Conservation (phyloP, 345 rosid genomes). For the Carallia brachiata region DNA sequence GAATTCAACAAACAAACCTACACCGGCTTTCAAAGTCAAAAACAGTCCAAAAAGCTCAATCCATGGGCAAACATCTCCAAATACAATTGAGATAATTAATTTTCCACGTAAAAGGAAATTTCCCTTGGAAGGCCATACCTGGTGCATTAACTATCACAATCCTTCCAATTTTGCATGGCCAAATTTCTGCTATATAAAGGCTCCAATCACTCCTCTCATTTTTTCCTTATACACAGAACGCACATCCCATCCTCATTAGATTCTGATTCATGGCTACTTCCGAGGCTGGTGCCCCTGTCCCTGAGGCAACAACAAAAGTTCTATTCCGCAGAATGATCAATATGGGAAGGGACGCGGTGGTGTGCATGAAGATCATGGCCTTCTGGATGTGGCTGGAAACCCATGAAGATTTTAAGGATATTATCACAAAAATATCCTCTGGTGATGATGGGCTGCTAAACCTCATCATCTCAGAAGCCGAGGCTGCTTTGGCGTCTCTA, state of each 20-base stretch:
- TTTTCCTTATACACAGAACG: background rate
- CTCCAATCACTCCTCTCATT: too few relatives aligned
- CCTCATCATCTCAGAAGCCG: slow-evolving; percentile 6
- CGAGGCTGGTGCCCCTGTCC: background rate
- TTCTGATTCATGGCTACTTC: background rate
- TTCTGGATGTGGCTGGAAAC: slow-evolving; percentile 22
- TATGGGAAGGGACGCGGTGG: background rate
- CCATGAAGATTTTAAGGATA: background rate
- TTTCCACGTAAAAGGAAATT: too few relatives aligned
- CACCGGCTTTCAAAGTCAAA: too few relatives aligned
- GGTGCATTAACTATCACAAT: too few relatives aligned
- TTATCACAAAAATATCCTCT: background rate
- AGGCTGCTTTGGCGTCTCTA: background rate
- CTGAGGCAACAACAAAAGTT: background rate
- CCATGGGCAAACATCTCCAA: too few relatives aligned
- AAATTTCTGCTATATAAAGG: too few relatives aligned
- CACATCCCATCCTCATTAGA: background rate
- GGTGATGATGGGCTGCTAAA: slow-evolving; percentile 3
- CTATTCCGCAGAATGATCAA: background rate
- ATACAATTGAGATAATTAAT: too few relatives aligned
- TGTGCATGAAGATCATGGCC: slow-evolving; percentile 7
- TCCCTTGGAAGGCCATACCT: too few relatives aligned
- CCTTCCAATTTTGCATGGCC: too few relatives aligned
- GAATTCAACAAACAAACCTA: too few relatives aligned
- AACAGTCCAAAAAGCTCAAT: too few relatives aligned